A percentile compares a stretch with the other conserved stretches of the same genome.
phyloP scores from a whole-genome alignment of 345 rosid species.

The Melastoma malabathricum region DNA sequence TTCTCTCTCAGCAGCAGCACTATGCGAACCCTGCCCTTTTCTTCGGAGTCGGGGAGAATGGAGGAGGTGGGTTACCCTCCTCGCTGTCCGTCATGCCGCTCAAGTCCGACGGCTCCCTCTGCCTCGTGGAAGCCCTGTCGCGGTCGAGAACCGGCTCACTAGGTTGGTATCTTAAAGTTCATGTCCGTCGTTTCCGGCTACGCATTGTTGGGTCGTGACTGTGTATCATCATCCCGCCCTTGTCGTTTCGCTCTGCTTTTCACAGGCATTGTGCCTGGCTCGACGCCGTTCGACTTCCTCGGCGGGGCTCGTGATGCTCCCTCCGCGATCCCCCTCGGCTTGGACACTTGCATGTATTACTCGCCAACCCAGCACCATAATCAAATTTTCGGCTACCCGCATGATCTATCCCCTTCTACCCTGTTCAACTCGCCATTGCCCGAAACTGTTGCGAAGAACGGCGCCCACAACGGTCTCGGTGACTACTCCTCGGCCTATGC shows the following conservation, averaged over 20 bases:
- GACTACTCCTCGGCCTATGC: background rate
- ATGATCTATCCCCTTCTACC: background rate
- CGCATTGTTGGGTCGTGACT: background rate
- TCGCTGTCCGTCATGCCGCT: slow-evolving; percentile 64
- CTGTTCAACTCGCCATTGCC: slow-evolving; percentile 2
- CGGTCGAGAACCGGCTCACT: slow-evolving; percentile 41
- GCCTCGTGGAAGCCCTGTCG: slow-evolving; percentile 60
- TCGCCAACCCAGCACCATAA: slow-evolving; percentile 4
- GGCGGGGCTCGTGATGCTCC: slow-evolving; percentile 28
- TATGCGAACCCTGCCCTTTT: slow-evolving; percentile 18
- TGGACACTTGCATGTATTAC: slow-evolving; percentile 15
- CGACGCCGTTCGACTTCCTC: slow-evolving; percentile 63
- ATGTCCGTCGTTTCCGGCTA: background rate
- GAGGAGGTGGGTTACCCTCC: slow-evolving; percentile 32
- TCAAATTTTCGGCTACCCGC: slow-evolving; percentile 2
- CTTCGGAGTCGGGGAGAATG: slow-evolving; percentile 17
- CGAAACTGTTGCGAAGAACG: background rate
- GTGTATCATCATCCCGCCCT: background rate
- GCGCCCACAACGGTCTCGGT: background rate
- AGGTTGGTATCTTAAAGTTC: slow-evolving; percentile 15
- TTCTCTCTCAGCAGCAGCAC: slow-evolving; percentile 13
- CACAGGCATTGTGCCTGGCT: slow-evolving; percentile 28
- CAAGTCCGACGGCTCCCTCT: slow-evolving; percentile 70
- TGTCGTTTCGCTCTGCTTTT: background rate
- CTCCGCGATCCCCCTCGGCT: slow-evolving; percentile 11